Conservation (phyloP, 2,329 filamentous ascomycete genomes). For the Emmonsiellopsis sp. region DNA sequence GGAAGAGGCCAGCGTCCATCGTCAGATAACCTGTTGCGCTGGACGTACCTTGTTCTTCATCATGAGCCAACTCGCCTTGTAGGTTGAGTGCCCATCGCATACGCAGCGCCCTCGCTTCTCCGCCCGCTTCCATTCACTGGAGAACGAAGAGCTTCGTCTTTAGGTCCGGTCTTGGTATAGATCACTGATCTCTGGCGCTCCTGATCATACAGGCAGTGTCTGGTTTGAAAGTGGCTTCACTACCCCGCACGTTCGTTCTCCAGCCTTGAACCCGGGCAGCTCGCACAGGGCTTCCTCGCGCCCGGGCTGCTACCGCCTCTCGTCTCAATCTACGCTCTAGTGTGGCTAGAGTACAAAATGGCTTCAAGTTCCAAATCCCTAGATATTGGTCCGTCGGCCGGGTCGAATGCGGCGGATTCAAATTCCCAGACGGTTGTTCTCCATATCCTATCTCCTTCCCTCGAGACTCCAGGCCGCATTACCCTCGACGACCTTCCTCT, state of each 20-base stretch:
- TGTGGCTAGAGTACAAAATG: background rate
- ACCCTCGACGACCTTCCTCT: conserved; percentile 28
- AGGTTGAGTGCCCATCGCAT: background rate
- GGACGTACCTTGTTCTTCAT: background rate
- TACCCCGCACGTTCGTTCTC: background rate
- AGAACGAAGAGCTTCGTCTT: no score
- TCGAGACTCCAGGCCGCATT: conserved; percentile 27
- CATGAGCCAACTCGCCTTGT: background rate
- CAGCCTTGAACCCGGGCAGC: no score
- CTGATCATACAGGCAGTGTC: no score
- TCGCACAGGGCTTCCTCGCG: no score
- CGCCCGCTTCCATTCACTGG: no score
- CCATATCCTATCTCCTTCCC: conserved; percentile 33
- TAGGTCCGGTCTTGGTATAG: no score
- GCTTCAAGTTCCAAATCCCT: background rate
- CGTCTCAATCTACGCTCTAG: background rate
- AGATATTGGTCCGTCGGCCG: background rate
- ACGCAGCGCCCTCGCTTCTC: no score
- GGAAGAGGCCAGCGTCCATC: background rate
- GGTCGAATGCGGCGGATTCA: background rate
- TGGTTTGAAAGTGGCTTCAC: background rate
- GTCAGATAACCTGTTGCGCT: background rate
- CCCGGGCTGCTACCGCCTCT: no score
- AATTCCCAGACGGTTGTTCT: conserved; percentile 19
- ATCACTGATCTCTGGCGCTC: no score